Base-by-base conservation (phyloP, 2,329 filamentous ascomycete genomes). In the Trichoderma guizhouense region DNA sequence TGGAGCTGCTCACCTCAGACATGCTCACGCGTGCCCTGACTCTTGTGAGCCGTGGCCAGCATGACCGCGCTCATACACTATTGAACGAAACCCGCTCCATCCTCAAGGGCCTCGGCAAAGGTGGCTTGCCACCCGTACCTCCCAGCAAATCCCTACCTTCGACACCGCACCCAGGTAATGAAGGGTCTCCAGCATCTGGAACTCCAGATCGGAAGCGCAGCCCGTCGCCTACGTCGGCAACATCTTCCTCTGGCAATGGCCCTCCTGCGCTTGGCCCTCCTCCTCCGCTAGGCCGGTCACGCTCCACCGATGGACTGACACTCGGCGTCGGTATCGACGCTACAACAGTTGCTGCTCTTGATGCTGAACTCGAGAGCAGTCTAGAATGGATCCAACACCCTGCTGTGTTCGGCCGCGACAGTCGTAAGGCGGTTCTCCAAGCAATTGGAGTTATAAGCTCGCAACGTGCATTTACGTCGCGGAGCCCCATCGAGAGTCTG, bases 381-480 rank as follows among this genome's bases (percentile, higher is more conserved):
- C 85, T 99, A 18, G 96, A 99, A 82, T 99, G 96, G 96, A 98
- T 99, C 81, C 94, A 92, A 79, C 96, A 99, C 78, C 96, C 96
- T 1, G 95, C 95, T 2, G 93, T 98, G 2, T 99, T 99, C 79
- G 92, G 93, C 9, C 90, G 96, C 47, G 96, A 99, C 80, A 96
- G 93, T 72, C 91, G 96, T 77, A 99, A 99, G 84, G 94, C 95
- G 5, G 95, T 99, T 2, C 86, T 99, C 28, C 96, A 99, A 81
- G 94, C 95, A 18, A 98, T 99, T 75, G 95, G 96, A 7, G 95
- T 98, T 73, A 98, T 99, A 76, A 96, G 93, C 78, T 97, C 93
- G 7, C 96, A 99, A 82, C 89, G 96, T 61, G 95, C 92, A 12
- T 97, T 95, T 79, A 98, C 96, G 0, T 98, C 95, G 87, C 90